Percentiles rank a stretch among this genome's conserved stretches.
These are phyloP conservation scores for Rhynchospora breviuscula DNA, from an alignment of 176 grass and related monocot species.

Conservation along the genomic window DNA sequence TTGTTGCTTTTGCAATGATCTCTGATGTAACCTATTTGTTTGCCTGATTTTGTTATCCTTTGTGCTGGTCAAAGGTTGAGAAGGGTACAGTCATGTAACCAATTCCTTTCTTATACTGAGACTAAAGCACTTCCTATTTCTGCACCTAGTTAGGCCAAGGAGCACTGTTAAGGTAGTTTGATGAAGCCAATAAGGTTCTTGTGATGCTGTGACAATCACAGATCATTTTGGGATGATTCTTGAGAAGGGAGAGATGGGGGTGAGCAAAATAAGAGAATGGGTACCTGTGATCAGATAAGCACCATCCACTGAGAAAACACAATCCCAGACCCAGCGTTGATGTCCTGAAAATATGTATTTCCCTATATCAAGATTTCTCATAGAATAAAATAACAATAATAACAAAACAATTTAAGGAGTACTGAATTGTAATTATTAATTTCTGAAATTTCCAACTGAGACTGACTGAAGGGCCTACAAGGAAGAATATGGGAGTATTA, in stretches of 20 bases:
- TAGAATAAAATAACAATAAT: neutral
- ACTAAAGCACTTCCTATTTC: neutral
- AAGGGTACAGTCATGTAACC: neutral
- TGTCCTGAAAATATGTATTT: conserved; percentile 37
- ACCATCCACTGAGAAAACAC: conserved; percentile 85
- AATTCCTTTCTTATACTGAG: too few relatives aligned
- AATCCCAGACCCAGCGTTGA: conserved; percentile 93
- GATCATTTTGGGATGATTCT: neutral
- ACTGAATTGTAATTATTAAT: neutral
- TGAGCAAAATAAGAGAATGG: neutral
- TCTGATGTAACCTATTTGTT: neutral
- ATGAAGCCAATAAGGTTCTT: neutral
- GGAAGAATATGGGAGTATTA: neutral
- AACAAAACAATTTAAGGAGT: neutral
- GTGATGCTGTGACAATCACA: neutral
- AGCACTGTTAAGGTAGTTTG: neutral
- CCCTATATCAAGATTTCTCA: neutral
- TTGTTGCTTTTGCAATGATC: neutral
- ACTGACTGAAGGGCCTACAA: neutral
- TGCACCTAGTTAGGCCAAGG: neutral
- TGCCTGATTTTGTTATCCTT: neutral
- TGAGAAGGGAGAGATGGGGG: neutral
- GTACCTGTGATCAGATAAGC: conserved; percentile 88
- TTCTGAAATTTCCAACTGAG: neutral
- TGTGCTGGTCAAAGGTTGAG: neutral